Evolutionary conservation across 495 filamentous ascomycete species (phyloP).

Genomic region (Aspergillus mulundensis): DNA sequence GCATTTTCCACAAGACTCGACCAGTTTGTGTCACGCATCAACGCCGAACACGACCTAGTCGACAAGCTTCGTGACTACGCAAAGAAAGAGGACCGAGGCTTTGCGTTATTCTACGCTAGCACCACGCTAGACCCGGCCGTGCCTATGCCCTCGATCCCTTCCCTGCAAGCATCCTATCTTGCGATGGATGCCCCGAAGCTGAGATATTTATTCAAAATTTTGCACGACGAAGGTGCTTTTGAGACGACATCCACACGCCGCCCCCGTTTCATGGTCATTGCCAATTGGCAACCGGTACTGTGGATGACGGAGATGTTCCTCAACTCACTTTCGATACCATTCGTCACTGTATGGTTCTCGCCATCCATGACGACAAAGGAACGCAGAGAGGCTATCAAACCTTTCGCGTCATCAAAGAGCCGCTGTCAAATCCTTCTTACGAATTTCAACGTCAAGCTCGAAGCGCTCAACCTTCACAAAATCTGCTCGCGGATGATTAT

Average conservation of each 20-base stretch:
- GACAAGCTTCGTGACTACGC: not conserved
- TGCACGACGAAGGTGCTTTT: not conserved
- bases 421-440: slow-evolving; percentile 9
- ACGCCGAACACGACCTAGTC: not conserved
- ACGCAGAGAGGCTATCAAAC: not conserved
- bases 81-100: not conserved
- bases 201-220: not conserved
- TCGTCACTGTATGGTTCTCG: not conserved
- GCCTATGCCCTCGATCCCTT: not conserved
- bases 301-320: slow-evolving; percentile 4
- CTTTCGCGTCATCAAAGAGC: not conserved
- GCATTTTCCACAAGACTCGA: not conserved
- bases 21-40: not conserved
- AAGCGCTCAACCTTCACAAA: slow-evolving; percentile 3
- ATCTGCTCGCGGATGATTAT: not conserved
- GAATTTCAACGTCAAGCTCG: not conserved
- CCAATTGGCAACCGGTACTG: not conserved
- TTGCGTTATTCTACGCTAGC: not conserved
- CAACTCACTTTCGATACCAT: not conserved
- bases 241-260: not conserved
- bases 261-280: not conserved
- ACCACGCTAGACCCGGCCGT: not conserved
- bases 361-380: not conserved
- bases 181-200: slow-evolving; percentile 1
- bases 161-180: not conserved